Conservation (phyloP, 495 filamentous ascomycete genomes). For the Tuber borchii region DNA sequence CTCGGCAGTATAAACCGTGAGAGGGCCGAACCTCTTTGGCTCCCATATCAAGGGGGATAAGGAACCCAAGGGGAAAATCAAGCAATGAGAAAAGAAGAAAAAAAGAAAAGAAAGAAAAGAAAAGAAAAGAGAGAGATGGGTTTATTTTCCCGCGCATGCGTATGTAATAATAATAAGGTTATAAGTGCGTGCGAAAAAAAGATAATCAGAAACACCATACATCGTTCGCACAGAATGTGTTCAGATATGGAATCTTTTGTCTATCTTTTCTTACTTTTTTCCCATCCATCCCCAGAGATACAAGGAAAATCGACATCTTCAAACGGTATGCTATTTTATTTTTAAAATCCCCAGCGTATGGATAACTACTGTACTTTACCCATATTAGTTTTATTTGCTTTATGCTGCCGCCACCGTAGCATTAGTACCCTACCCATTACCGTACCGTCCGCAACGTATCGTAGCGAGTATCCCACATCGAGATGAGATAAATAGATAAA, state of each 20-base stretch:
- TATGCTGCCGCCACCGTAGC: background rate
- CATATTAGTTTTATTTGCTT: constrained; percentile 1
- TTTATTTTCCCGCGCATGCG: constrained; percentile 2
- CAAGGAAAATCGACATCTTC: background rate
- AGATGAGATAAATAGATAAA: constrained; percentile 33
- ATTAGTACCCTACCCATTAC: background rate
- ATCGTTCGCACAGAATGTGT: background rate
- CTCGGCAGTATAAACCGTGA: constrained; percentile 20
- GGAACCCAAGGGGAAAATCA: constrained; percentile 1
- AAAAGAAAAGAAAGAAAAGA: background rate
- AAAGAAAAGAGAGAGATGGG: background rate
- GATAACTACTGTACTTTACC: background rate
- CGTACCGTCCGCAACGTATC: background rate
- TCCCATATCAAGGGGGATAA: background rate
- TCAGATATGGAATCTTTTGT: constrained; percentile 2
- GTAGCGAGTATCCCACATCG: constrained; percentile 30
- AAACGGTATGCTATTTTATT: background rate
- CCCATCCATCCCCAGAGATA: background rate
- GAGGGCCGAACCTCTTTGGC: constrained; percentile 3
- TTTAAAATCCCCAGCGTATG: background rate
- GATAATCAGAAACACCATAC: background rate
- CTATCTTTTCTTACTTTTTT: background rate
- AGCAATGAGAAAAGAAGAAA: background rate
- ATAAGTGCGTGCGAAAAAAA: background rate
- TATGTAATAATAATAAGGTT: background rate